phyloP scores from a whole-genome alignment of 345 rosid genomes.

The Capsella bursapastoris region DNA sequence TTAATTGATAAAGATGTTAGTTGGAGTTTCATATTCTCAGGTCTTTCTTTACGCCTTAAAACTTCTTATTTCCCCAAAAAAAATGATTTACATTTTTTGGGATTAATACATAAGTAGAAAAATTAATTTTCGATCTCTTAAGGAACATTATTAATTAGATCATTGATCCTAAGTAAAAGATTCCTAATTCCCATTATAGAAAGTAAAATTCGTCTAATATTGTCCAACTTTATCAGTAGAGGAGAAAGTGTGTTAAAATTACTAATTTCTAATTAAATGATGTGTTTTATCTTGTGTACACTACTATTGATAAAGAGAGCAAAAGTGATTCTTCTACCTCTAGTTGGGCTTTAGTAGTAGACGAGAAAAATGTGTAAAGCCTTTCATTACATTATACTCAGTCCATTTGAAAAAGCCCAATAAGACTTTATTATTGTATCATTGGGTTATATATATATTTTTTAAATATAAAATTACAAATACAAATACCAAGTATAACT shows the following conservation, averaged over 20 bases:
- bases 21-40: conserved; percentile 37
- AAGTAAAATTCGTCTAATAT: not conserved
- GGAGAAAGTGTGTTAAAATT: not conserved
- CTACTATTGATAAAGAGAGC: not conserved
- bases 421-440: not conserved
- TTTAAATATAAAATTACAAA: too few relatives aligned
- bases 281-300: not conserved
- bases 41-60: conserved; percentile 36
- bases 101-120: not conserved
- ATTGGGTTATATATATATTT: not conserved
- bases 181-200: not conserved
- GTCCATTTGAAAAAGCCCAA: conserved; percentile 17
- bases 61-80: conserved; percentile 26
- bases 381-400: not conserved
- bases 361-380: not conserved
- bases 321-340: not conserved
- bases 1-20: conserved; percentile 9
- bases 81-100: not conserved
- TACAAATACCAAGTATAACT: too few relatives aligned
- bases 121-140: not conserved
- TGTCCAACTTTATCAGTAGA: not conserved
- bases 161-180: not conserved
- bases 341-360: not conserved
- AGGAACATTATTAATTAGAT: conserved; percentile 2
- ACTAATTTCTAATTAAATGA: not conserved